Evolutionary conservation across 163 green algal species (phyloP), one percentile per base, ranked within the genome.

Genomic region (Trebouxia gelatinosa): DNA sequence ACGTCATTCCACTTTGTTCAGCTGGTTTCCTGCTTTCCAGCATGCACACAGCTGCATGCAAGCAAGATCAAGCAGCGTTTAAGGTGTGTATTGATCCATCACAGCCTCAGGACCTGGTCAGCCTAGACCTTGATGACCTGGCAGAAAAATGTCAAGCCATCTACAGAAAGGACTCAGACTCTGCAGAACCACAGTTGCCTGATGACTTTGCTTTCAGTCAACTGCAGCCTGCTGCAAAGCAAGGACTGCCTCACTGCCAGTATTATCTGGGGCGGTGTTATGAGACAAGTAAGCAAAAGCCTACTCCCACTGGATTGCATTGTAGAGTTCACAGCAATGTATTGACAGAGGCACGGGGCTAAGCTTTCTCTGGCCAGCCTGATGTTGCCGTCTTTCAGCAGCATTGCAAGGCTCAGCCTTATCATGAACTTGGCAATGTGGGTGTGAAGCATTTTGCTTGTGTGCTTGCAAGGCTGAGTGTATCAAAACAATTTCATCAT

Each of bases 231-330:
- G 64, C 64, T 72, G 64, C 64, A 34, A 72, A 26, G 9, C 50
- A 72, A 23, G 64, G 64, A 1, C 35, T 37, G 6, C 38, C 23
- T 5, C 50, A 54, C 19, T 72, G 13, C 17, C 64, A 72, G 35
- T 72, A 72, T 23, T 72, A 72, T 54, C 35, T 72, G 19, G 64
- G 64, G 35, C 34, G 64, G 37, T 72, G 64, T 23, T 51, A 37
- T 48, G 64, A 72, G 16, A 29, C 26, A 72, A 37, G 64, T 51
- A 51, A 26, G 2, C 9, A 9, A 32, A 6, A 21, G 3, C 21
- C 3, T 62, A 62, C 51, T 9, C 11, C 51, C 13, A 34, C 21
- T 62, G 51, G 51, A 26, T 62, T 62, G 51, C 3, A 31, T 62
- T 62, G 51, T 13, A 23, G 43, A 54, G 43, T 9, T 54, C 13